Evolutionary conservation across 805 yeast genomes (phyloP), one percentile per base, ranked within the genome.

Genomic region (Candida ortonii): DNA sequence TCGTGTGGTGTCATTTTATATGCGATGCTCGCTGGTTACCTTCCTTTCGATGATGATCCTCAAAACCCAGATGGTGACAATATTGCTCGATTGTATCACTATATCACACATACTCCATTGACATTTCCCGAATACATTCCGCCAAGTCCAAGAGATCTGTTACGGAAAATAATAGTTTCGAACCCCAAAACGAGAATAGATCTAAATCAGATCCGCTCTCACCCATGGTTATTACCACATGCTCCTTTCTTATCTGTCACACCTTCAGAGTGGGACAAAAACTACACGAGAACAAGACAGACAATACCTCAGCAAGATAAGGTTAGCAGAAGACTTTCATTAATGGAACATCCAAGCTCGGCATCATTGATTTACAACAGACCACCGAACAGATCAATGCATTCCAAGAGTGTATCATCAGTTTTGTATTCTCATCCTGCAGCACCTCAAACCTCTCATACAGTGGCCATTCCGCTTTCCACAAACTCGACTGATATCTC

Each of bases 21-120:
- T 55, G 97, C 97, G 8, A 93, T 93, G 96, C 68, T 93, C 30
- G 90, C 97, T 0, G 98, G 98, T 2, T 93, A 93, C 60, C 70
- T 93, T 41, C 98, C 98, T 1, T 93, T 87, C 68, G 98, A 93
- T 55, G 98, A 93, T 61, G 98, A 93, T 59, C 93, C 96, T 14
- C 82, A 84, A 35, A 93, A 93, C 55, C 97, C 96, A 22, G 96
- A 90, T 57, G 96, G 97, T 33, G 84, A 89, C 37, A 94, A 93
- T 61, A 90, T 93, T 54, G 85, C 89, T 15, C 80, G 83, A 55
- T 69, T 93, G 41, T 93, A 93, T 64, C 85, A 82, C 54, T 93
- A 93, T 64, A 93, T 93, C 45, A 87, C 96, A 16, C 72, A 80
- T 33, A 87, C 97, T 1, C 86, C 96, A 4, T 68, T 93, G 51